Conservation (phyloP, 2,329 filamentous ascomycete species). For the Pseudomassariella vexata region DNA sequence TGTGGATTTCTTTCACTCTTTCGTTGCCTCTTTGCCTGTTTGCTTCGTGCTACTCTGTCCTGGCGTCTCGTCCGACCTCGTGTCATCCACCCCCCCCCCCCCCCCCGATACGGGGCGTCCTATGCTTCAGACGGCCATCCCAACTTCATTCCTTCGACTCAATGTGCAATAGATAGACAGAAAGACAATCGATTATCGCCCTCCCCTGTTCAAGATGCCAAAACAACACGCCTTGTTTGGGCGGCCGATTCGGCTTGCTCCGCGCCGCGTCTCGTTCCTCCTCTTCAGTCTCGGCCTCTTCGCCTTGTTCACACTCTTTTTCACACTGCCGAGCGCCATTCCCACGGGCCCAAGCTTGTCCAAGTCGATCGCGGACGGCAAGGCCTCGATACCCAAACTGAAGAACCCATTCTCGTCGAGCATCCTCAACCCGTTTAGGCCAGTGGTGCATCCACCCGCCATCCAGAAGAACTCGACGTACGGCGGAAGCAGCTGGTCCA, state of each 20-base stretch:
- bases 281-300: constrained; percentile 46
- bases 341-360: constrained; percentile 44
- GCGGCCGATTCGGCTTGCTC: constrained; percentile 41
- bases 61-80: too few species aligned
- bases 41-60: too few species aligned
- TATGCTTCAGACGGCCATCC: too few species aligned
- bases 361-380: constrained; percentile 40
- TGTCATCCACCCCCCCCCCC: too few species aligned
- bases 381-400: constrained; percentile 42
- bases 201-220: constrained; percentile 37
- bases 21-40: too few species aligned
- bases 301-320: constrained; percentile 47
- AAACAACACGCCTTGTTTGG: constrained; percentile 41
- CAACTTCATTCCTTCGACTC: too few species aligned
- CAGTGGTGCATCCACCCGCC: constrained; percentile 64
- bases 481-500: constrained; percentile 78
- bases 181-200: too few species aligned
- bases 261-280: constrained; percentile 47
- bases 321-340: constrained; percentile 42
- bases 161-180: too few species aligned
- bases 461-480: constrained; percentile 73
- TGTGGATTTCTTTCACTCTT: too few species aligned
- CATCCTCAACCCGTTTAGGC: constrained; percentile 61
- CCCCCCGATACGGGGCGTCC: too few species aligned
- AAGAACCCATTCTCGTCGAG: constrained; percentile 41